Evolutionary conservation across 2,329 filamentous ascomycete genomes (phyloP).

Genomic region (Cryphonectria naterciae): DNA sequence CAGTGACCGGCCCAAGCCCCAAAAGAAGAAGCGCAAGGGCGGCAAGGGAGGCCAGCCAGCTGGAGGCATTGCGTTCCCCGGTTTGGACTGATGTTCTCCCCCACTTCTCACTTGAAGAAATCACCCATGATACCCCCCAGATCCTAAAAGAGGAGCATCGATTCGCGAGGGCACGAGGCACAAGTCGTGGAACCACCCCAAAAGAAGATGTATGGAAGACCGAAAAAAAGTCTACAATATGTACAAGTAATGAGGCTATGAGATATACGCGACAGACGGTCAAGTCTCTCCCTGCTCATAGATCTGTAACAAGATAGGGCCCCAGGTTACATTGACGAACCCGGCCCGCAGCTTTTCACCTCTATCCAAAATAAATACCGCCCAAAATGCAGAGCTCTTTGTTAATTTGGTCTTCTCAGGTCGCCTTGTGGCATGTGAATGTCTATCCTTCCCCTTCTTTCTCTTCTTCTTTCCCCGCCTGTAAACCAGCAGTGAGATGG

Average conservation of each 20-base stretch:
- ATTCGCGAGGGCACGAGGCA: neutral
- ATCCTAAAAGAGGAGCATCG: neutral
- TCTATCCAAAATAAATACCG: slow-evolving; percentile 48
- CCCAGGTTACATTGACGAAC: slow-evolving; percentile 7
- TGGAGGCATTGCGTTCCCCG: slow-evolving; percentile 30
- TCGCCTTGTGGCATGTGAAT: neutral
- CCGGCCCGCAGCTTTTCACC: slow-evolving; percentile 20
- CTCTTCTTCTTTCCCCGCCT: neutral
- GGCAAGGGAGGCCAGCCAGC: slow-evolving; percentile 39
- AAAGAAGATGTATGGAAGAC: neutral
- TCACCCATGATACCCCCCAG: slow-evolving; percentile 26
- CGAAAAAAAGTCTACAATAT: slow-evolving; percentile 13
- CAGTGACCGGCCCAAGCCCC: slow-evolving; percentile 42
- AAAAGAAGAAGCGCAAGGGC: slow-evolving; percentile 49
- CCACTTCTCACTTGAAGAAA: neutral
- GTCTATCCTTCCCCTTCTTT: too few relatives aligned
- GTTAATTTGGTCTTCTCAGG: neutral
- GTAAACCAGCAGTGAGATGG: neutral
- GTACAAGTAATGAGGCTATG: slow-evolving; percentile 16
- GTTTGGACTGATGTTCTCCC: slow-evolving; percentile 21
- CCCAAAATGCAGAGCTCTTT: neutral
- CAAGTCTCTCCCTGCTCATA: slow-evolving; percentile 24
- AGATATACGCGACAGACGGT: slow-evolving; percentile 20
- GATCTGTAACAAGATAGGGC: slow-evolving; percentile 25
- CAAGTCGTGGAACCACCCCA: neutral